Base-by-base conservation (phyloP, 768 basidiomycete species). In the Macrolepiota albuminosa region DNA sequence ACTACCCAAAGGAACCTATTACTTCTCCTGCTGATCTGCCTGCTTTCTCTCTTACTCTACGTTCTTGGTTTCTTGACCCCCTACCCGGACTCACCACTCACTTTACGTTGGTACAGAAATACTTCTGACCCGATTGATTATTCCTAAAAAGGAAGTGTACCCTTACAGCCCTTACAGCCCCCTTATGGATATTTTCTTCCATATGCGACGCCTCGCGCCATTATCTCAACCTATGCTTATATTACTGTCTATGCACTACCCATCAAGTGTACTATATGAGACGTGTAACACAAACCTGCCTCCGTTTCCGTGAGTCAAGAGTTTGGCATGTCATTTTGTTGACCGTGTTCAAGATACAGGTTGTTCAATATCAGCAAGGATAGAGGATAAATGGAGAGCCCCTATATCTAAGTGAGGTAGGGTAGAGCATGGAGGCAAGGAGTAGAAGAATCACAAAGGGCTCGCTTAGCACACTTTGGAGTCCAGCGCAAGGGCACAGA, bases 151-250 rank as follows among this genome's bases (percentile, higher is more conserved):
- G 11, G 42, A 16, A 42, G 21, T n/a, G 42, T 31, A 6, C 18
- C 21, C 13, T 43, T 26, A 42, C 11, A n/a, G 42, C 37, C 21
- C 13, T 43, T 18, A 42, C 11, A n/a, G 42, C 37, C 33, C 24
- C 21, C 31, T 10, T 54, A 40, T 54, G 53, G 2, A 40, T 31
- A 31, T 13, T 14, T 9, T 11, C 34, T 16, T 39, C 31, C 29
- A 14, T 48, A 62, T 62, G 61, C 33, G 48, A 43, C 54, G 54
- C 49, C 49, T 59, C 48, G 45, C 42, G 57, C 26, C 29, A 54
- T 49, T 62, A 53, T 37, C 43, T 45, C 40, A 18, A 31, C 26
- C 18, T 42, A 54, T 54, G 54, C 29, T 37, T 43, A 54, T 58
- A 56, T 21, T 13, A 52, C 24, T 16, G 33, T 37, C 24, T 52